These are phyloP conservation scores for Entomortierella beljakovae DNA, from an alignment of 192 early-diverging fungal species.

Conservation along the genomic window DNA sequence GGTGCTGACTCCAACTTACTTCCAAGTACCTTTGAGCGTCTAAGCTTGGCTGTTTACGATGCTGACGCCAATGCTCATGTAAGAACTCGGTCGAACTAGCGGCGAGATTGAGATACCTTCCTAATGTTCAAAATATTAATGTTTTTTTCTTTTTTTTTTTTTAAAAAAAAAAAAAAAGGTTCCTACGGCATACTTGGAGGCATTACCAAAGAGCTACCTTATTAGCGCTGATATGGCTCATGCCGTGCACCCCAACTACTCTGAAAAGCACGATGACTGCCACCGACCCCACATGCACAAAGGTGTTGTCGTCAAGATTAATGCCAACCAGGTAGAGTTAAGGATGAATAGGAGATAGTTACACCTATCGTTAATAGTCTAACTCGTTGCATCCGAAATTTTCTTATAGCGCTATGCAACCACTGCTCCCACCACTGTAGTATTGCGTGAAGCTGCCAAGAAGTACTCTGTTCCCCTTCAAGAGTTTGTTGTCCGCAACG, in stretches of 20 bases:
- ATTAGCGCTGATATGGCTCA: slow-evolving; percentile 97
- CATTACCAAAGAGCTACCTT: slow-evolving; percentile 86
- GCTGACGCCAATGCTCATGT: slow-evolving; percentile 13
- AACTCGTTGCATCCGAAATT: no score
- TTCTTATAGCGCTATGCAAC: slow-evolving; percentile 74
- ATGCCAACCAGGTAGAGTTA: slow-evolving; percentile 88
- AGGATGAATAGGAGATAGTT: no score
- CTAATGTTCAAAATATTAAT: neutral
- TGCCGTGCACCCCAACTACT: slow-evolving; percentile 58
- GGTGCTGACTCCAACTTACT: slow-evolving; percentile 95
- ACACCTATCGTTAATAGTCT: no score
- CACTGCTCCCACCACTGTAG: slow-evolving; percentile 76
- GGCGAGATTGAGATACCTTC: no score
- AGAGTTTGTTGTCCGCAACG: slow-evolving; percentile 93
- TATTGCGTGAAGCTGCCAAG: slow-evolving; percentile 83
- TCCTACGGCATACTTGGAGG: slow-evolving; percentile 82
- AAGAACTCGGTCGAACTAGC: no score
- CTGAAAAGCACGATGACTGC: slow-evolving; percentile 93
- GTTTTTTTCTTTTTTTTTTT: slow-evolving; percentile 1
- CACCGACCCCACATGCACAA: slow-evolving; percentile 93
- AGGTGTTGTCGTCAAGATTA: slow-evolving; percentile 96
- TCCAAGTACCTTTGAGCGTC: slow-evolving; percentile 75
- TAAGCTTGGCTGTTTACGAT: slow-evolving; percentile 59
- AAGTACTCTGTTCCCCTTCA: slow-evolving; percentile 86
- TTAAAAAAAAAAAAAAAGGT: slow-evolving; percentile 10